Conservation (phyloP, 2,329 filamentous ascomycete species). For the Aureobasidium sp. region DNA sequence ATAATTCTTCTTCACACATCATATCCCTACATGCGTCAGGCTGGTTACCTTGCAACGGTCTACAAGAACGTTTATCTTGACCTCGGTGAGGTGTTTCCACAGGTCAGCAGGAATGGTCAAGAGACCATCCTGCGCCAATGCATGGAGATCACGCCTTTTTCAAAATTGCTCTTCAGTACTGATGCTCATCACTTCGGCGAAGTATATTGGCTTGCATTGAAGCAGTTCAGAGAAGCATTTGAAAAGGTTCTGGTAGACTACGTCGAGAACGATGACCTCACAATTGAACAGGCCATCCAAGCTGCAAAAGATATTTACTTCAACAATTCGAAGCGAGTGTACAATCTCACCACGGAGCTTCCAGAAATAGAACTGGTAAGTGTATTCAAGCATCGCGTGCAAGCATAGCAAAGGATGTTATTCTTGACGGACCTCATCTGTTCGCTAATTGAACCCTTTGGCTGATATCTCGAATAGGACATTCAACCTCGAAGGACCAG, state of each 20-base stretch:
- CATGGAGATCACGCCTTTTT: constrained; percentile 64
- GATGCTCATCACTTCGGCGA: constrained; percentile 75
- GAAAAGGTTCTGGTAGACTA: constrained; percentile 60
- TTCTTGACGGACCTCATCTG: not conserved
- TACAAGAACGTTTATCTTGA: constrained; percentile 77
- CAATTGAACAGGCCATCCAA: constrained; percentile 51
- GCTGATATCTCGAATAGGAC: not conserved
- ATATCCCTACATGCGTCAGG: constrained; percentile 72
- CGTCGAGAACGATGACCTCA: constrained; percentile 54
- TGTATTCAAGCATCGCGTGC: not conserved
- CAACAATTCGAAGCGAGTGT: constrained; percentile 67
- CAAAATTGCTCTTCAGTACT: constrained; percentile 71
- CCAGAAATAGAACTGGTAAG: constrained; percentile 23
- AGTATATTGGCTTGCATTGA: constrained; percentile 63
- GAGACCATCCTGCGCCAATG: constrained; percentile 61
- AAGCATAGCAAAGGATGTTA: not conserved
- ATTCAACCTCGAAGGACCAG: not conserved
- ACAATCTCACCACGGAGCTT: constrained; percentile 43
- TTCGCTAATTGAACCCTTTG: not conserved
- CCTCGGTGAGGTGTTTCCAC: constrained; percentile 74
- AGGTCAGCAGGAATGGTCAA: constrained; percentile 67
- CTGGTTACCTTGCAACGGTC: constrained; percentile 67
- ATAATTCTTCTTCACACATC: constrained; percentile 73
- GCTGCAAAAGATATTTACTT: constrained; percentile 63
- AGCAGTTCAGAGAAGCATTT: constrained; percentile 63